Base-by-base conservation (phyloP, 2,329 filamentous ascomycete genomes). In the Colletotrichum eremochloae region DNA sequence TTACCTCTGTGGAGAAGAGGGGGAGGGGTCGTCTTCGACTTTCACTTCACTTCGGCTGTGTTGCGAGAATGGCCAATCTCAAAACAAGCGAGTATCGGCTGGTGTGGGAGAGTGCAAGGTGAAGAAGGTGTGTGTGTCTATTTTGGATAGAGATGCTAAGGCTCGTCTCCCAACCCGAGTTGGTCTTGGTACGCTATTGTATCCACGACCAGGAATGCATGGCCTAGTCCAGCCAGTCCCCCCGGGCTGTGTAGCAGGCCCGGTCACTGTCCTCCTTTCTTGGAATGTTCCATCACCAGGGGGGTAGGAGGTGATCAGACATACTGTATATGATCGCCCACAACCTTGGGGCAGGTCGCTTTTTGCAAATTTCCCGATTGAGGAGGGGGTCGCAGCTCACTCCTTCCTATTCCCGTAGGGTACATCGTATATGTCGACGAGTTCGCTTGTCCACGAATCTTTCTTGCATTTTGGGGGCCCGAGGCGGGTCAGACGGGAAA, bases 311-410 rank as follows among this genome's bases (percentile, higher is more conserved):
- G 40, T 5, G 14, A 15, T 4, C 2, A 15, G 20, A 61, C 50
- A 72, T 61, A 70, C 66, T 24, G 9, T n/a, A 70, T 48, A 71
- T 62, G 61, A 71, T 72, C 67, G 61, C 53, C 70, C 52, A 53
- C 58, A 68, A 72, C 64, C 65, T 60, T 36, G 67, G 64, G 64
- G 65, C 67, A 46, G 68, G 50, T 31, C 46, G 62, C 14, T 40
- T 9, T 63, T 52, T 63, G 65, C 69, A 64, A 68, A 68, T 68
- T 68, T 72, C 69, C 65, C 69, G 69, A 72, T 55, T 65, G 58
- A 63, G 64, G 44, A 53, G 58, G 60, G 53, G 52, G 58, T 24
- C 24, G 24, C 24, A 68, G 57, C 24, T 24, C 24, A 64, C 64
- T 52, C 65, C 29, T 44, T 44, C 40, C 40, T 44, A 18, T 44